A percentile compares a stretch with the other conserved stretches of the same genome.
Conservation (phyloP, 345 rosid species). For the Linum usitatissimum region DNA sequence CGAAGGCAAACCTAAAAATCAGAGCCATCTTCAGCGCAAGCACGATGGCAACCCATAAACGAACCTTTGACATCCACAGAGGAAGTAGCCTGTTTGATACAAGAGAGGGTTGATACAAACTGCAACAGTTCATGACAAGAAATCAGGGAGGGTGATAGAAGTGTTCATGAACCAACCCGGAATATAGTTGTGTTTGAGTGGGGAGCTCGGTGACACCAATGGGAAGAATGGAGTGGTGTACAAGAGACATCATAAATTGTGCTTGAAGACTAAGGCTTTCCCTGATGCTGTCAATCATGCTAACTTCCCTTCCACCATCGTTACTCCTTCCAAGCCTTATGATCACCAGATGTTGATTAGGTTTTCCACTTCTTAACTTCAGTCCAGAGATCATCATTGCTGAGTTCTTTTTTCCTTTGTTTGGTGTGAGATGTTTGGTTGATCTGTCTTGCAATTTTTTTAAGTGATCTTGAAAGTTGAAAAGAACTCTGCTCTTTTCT, state of each 20-base stretch:
- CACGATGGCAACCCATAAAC: too few species aligned
- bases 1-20: too few species aligned
- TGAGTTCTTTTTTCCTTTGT: not conserved
- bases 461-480: too few species aligned
- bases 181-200: slow-evolving; percentile 67
- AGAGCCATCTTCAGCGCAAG: too few species aligned
- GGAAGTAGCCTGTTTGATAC: too few species aligned
- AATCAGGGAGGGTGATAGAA: slow-evolving; percentile 65
- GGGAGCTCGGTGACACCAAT: slow-evolving; percentile 26
- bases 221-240: slow-evolving; percentile 71
- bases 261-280: slow-evolving; percentile 77
- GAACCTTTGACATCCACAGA: too few species aligned
- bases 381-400: not conserved
- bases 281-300: slow-evolving; percentile 71
- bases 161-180: slow-evolving; percentile 59
- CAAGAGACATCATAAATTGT: slow-evolving; percentile 47
- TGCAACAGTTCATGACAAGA: slow-evolving; percentile 47
- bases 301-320: slow-evolving; percentile 63
- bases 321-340: slow-evolving; percentile 44
- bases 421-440: not conserved
- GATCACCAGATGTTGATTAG: slow-evolving; percentile 53
- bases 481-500: too few species aligned
- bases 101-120: slow-evolving; percentile 30
- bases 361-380: slow-evolving; percentile 24
- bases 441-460: too few species aligned